phyloP scores from a whole-genome alignment of 2,329 filamentous ascomycete genomes.

The Phoma sp. region DNA sequence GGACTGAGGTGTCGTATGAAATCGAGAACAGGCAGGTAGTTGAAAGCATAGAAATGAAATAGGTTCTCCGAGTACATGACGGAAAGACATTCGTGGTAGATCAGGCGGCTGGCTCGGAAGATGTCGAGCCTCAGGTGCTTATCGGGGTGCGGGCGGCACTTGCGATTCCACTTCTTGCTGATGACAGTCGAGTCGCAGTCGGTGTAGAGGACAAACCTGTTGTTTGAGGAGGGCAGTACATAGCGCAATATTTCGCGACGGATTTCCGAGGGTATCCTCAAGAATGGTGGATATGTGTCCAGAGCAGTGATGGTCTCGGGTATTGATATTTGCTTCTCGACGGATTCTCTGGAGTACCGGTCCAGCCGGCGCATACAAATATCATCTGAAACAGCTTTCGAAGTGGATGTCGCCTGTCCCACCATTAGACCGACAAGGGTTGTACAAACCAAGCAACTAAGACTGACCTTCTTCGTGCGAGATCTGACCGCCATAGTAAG shows the following conservation, averaged over 20 bases:
- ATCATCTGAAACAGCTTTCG: conserved; percentile 31
- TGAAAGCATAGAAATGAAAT: conserved; percentile 49
- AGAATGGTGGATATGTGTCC: conserved; percentile 45
- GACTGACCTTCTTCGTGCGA: conserved; percentile 43
- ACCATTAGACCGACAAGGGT: conserved; percentile 23
- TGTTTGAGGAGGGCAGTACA: conserved; percentile 46
- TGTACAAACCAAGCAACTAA: conserved; percentile 5
- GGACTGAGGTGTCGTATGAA: conserved; percentile 48
- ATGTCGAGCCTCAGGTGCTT: conserved; percentile 43
- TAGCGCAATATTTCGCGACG: conserved; percentile 48
- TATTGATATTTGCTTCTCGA: conserved; percentile 45
- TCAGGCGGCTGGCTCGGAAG: conserved; percentile 45
- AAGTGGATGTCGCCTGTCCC: conserved; percentile 37
- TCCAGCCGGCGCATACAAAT: conserved; percentile 33
- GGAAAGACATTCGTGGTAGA: conserved; percentile 48
- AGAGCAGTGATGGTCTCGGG: conserved; percentile 45
- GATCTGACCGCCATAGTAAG: conserved; percentile 43
- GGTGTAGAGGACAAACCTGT: conserved; percentile 55
- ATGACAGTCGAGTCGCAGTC: conserved; percentile 49
- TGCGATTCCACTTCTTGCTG: conserved; percentile 47
- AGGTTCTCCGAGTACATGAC: conserved; percentile 49
- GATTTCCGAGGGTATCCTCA: conserved; percentile 48
- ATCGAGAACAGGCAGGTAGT: conserved; percentile 48
- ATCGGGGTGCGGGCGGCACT: conserved; percentile 43
- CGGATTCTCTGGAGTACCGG: conserved; percentile 37